Conservation (phyloP, 2,329 filamentous ascomycete species). For the Macrophomina tecta region DNA sequence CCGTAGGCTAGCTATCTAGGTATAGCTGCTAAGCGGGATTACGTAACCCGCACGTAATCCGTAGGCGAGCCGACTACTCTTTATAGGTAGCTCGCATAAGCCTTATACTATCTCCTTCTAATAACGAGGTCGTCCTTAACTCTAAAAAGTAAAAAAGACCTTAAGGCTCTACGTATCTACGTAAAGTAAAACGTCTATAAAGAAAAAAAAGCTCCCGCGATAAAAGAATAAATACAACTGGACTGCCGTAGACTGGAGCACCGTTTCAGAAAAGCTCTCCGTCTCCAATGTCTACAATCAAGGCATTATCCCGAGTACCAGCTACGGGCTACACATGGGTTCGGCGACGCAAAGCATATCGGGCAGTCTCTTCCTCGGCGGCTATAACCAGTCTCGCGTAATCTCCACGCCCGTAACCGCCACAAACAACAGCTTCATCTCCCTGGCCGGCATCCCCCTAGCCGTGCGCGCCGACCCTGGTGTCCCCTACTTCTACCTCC, state of each 20-base stretch:
- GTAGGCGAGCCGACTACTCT: too few relatives aligned
- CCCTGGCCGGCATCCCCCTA: constrained; percentile 42
- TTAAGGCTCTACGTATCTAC: too few relatives aligned
- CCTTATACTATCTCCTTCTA: too few relatives aligned
- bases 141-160: too few relatives aligned
- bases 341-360: constrained; percentile 37
- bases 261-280: background rate
- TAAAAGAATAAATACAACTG: background rate
- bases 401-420: constrained; percentile 36
- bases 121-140: too few relatives aligned
- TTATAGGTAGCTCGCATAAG: too few relatives aligned
- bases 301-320: constrained; percentile 34
- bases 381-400: constrained; percentile 43
- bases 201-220: too few relatives aligned
- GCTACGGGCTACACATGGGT: constrained; percentile 43
- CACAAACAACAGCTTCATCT: constrained; percentile 26
- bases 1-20: too few relatives aligned
- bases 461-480: constrained; percentile 34
- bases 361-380: constrained; percentile 42
- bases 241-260: background rate
- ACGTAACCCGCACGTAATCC: too few relatives aligned
- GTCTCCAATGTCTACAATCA: background rate
- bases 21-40: too few relatives aligned
- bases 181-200: too few relatives aligned
- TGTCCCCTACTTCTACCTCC: constrained; percentile 39